These are phyloP conservation scores for Keqinozyma sinolaborantium DNA, from an alignment of 1,139 yeast genomes.

Conservation along the genomic window DNA sequence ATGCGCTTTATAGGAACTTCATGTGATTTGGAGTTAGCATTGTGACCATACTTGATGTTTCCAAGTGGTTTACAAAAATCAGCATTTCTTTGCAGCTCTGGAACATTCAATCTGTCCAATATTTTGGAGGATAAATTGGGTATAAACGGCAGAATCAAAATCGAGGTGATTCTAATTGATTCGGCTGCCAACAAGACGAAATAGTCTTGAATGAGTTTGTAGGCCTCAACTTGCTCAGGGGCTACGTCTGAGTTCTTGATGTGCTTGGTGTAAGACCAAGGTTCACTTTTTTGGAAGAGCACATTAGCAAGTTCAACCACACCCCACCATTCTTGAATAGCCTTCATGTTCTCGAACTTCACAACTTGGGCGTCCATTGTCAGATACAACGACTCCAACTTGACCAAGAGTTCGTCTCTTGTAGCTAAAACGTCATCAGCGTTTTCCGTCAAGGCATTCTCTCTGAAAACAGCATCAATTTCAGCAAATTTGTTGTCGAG, in stretches of 20 bases:
- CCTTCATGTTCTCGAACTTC: constrained; percentile 54
- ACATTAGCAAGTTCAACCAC: constrained; percentile 61
- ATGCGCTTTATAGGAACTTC: constrained; percentile 8
- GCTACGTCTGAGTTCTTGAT: constrained; percentile 22
- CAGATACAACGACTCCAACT: constrained; percentile 17
- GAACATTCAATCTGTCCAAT: constrained; percentile 53
- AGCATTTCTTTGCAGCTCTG: constrained; percentile 32
- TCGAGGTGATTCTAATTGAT: constrained; percentile 61
- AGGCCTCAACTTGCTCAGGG: constrained; percentile 15
- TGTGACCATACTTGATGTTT: constrained; percentile 37
- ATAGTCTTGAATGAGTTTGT: constrained; percentile 38
- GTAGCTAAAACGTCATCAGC: constrained; percentile 14
- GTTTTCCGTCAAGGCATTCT: constrained; percentile 12
- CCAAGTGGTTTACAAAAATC: constrained; percentile 42
- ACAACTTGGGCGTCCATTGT: constrained; percentile 41
- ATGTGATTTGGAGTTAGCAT: constrained; percentile 23
- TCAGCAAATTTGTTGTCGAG: constrained; percentile 17
- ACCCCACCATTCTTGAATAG: constrained; percentile 61
- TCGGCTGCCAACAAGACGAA: constrained; percentile 69
- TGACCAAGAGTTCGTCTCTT: constrained; percentile 15
- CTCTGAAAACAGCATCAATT: constrained; percentile 20
- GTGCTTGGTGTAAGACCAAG: constrained; percentile 47
- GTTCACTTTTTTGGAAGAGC: constrained; percentile 56
- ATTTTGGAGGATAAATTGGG: constrained; percentile 59
- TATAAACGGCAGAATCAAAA: constrained; percentile 67